phyloP scores from a whole-genome alignment of 306 rosid species.

The Sindora glabra region DNA sequence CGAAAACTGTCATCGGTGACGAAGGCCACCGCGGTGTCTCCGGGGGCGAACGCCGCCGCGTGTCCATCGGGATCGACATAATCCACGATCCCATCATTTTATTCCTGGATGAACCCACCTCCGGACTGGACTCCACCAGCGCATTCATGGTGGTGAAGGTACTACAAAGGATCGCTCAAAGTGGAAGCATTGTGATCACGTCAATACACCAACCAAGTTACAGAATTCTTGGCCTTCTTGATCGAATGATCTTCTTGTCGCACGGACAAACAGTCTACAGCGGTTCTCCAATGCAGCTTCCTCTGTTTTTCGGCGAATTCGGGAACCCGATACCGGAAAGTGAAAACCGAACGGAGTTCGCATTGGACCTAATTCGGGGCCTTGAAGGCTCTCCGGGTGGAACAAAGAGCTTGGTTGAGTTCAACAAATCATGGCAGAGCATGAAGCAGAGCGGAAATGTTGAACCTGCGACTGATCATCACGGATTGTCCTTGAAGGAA shows the following conservation, averaged over 20 bases:
- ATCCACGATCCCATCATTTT: conserved; percentile 86
- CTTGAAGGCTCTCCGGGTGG: conserved; percentile 82
- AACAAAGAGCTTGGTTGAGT: conserved; percentile 64
- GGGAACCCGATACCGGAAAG: conserved; percentile 82
- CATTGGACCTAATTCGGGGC: conserved; percentile 82
- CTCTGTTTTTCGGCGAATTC: conserved; percentile 58
- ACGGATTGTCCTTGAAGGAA: conserved; percentile 53
- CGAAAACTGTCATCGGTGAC: conserved; percentile 71
- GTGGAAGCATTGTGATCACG: conserved; percentile 94
- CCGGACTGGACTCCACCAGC: conserved; percentile 87
- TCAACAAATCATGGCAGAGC: conserved; percentile 77
- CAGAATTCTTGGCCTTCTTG: conserved; percentile 67
- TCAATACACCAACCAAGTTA: conserved; percentile 92
- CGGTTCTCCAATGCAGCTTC: conserved; percentile 62
- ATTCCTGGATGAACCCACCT: conserved; percentile 92
- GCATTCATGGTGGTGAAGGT: conserved; percentile 98
- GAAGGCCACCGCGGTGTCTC: conserved; percentile 97
- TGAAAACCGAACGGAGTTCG: conserved; percentile 88
- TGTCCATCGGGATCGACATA: conserved; percentile 85
- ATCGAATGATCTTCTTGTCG: conserved; percentile 68
- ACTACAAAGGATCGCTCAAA: conserved; percentile 81
- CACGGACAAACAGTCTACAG: conserved; percentile 85
- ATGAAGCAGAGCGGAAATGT: conserved; percentile 28
- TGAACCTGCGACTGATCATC: not conserved
- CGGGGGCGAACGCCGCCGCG: conserved; percentile 90